phyloP scores from a whole-genome alignment of 371 early-diverging fungal genomes.

The Mucor ambiguus region DNA sequence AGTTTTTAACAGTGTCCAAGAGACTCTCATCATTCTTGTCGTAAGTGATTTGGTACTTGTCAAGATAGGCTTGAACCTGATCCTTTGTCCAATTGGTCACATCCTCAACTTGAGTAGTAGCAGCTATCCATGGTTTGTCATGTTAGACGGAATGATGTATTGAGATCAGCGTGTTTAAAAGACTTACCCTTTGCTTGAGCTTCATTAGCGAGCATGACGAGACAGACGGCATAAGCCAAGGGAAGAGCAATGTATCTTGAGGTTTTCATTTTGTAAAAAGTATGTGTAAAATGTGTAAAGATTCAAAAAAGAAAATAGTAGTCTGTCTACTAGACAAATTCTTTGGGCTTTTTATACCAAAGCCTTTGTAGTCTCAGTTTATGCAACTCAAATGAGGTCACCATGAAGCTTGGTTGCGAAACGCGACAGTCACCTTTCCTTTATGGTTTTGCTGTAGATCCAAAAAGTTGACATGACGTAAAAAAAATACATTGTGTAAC shows the following conservation, averaged over 20 bases:
- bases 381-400: constrained; percentile 26
- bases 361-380: constrained; percentile 8
- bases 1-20: constrained; percentile 35
- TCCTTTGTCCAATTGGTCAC: constrained; percentile 30
- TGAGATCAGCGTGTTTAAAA: not conserved
- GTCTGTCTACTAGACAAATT: not conserved
- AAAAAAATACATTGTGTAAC: constrained; percentile 3
- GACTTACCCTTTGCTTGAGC: constrained; percentile 28
- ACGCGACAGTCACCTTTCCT: constrained; percentile 8
- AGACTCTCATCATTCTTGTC: constrained; percentile 31
- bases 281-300: not conserved
- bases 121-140: not conserved
- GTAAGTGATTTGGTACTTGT: constrained; percentile 39
- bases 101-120: constrained; percentile 18
- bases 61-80: constrained; percentile 30
- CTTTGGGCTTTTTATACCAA: not conserved
- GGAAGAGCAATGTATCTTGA: constrained; percentile 17
- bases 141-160: not conserved
- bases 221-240: constrained; percentile 17
- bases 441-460: constrained; percentile 6
- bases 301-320: not conserved
- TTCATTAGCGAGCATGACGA: constrained; percentile 18
- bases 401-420: constrained; percentile 15
- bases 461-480: constrained; percentile 3
- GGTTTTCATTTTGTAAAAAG: constrained; percentile 12